Evolutionary conservation across 495 filamentous ascomycete species (phyloP), one percentile per base, ranked within the genome.

Genomic region (Cladorrhinum samala): DNA sequence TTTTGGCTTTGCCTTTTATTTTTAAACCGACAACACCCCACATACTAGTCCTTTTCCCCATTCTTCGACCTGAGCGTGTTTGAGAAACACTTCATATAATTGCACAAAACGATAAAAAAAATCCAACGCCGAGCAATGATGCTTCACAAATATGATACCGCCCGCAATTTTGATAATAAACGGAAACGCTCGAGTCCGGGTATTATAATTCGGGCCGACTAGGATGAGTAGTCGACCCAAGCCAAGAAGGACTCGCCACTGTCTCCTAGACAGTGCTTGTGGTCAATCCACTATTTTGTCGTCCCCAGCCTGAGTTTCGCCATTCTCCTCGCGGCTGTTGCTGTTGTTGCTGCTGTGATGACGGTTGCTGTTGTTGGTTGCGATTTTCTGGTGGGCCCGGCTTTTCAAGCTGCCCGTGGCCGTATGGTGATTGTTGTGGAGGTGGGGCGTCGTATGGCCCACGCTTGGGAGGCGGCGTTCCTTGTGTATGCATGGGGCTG

Each of bases 251-350:
- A 37, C 14, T 45, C 47, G n/a, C 39, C 37, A 21, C 30, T 47
- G 42, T 40, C 30, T 36, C 40, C 58, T 64, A 68, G 44, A 57
- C 59, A 40, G 60, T 67, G 45, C 67, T 59, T 14, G 62, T 64
- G 23, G 68, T 65, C 55, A 70, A 54, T 24, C 64, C 56, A 41
- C 63, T 72, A 44, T 71, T 70, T 43, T 66, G 71, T 38, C 66
- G 69, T 23, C 62, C 68, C 76, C 74, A 80, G 11, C 63, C 76
- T 9, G 77, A 81, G 58, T 79, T 79, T 2, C 79, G 70, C 70
- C 77, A 80, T 39, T 79, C 76, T 59, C 45, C 23, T 47, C 23
- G 30, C 13, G 2, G 18, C 33, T 39, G 47, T 18, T 25, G 14
- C 14, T 23, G 50, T 30, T 46, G 46, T 36, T 18, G 46, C 27